Evolutionary conservation across 2,329 filamentous ascomycete genomes (phyloP).

Genomic region (Cercospora beticola): DNA sequence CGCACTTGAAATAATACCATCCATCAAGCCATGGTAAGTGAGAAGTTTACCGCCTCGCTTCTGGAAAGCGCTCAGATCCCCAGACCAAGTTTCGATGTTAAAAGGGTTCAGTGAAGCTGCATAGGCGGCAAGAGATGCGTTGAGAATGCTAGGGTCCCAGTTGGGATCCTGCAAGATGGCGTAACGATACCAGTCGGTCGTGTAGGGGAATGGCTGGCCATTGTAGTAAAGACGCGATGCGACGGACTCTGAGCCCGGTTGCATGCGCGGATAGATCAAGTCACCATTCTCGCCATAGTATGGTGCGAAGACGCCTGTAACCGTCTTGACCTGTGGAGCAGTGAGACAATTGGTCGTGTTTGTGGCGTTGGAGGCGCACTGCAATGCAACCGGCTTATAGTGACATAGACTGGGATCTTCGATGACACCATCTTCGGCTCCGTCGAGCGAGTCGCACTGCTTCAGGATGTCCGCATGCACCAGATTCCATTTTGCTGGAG

Average conservation of each 20-base stretch:
- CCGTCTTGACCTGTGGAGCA: slow-evolving; percentile 42
- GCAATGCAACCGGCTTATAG: slow-evolving; percentile 42
- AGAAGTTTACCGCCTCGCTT: slow-evolving; percentile 48
- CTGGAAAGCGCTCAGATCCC: slow-evolving; percentile 43
- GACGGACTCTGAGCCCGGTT: slow-evolving; percentile 48
- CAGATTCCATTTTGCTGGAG: slow-evolving; percentile 39
- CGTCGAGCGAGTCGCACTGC: slow-evolving; percentile 52
- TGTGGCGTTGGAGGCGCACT: slow-evolving; percentile 37
- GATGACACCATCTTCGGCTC: slow-evolving; percentile 48
- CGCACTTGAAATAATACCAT: slow-evolving; percentile 43
- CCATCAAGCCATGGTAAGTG: slow-evolving; percentile 46
- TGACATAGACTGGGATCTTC: slow-evolving; percentile 47
- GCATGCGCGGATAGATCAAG: slow-evolving; percentile 51
- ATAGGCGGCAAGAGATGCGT: slow-evolving; percentile 39
- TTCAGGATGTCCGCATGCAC: slow-evolving; percentile 46
- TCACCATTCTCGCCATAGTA: slow-evolving; percentile 44
- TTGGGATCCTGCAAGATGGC: slow-evolving; percentile 48
- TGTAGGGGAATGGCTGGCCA: slow-evolving; percentile 45
- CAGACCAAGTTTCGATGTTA: slow-evolving; percentile 44
- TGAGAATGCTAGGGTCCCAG: slow-evolving; percentile 43
- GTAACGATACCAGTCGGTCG: slow-evolving; percentile 51
- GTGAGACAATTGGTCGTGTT: slow-evolving; percentile 46
- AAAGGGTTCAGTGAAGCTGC: slow-evolving; percentile 38
- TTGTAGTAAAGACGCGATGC: slow-evolving; percentile 40
- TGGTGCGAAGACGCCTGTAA: slow-evolving; percentile 43